These are phyloP conservation scores for Bryopsis sp. DNA, from an alignment of 139 green algal genomes.

Conservation along the genomic window DNA sequence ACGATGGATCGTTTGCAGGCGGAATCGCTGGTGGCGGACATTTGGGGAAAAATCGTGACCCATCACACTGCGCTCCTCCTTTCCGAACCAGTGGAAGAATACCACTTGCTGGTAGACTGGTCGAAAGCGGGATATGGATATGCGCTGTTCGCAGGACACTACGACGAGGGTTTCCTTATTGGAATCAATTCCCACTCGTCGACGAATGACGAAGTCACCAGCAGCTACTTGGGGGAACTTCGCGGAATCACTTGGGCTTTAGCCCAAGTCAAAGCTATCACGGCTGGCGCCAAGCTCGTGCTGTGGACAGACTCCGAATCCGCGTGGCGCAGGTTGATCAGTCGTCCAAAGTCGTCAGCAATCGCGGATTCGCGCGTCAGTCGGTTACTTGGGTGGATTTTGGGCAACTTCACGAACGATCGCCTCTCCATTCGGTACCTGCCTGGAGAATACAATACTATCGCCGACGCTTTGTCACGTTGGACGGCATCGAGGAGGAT, in stretches of 20 bases:
- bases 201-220: background rate
- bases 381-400: slow-evolving; percentile 3
- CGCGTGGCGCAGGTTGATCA: background rate
- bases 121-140: slow-evolving; percentile 2
- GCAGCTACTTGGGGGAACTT: background rate
- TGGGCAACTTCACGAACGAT: background rate
- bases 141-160: background rate
- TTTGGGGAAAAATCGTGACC: no score
- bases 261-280: background rate
- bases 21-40: no score
- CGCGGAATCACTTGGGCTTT: slow-evolving; percentile 8
- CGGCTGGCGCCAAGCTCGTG: slow-evolving; percentile 1
- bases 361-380: background rate
- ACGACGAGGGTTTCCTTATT: background rate
- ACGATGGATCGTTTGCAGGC: no score
- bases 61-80: no score
- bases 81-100: no score
- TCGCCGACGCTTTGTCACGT: slow-evolving; percentile 4
- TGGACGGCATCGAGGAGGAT: no score
- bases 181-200: background rate
- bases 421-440: background rate
- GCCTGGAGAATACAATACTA: slow-evolving; percentile 5
- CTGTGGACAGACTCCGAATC: slow-evolving; percentile 4
- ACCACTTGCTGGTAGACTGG: slow-evolving; percentile 8
- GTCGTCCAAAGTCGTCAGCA: background rate